phyloP scores from a whole-genome alignment of 2,329 filamentous ascomycete genomes.

The Metarhizium album region DNA sequence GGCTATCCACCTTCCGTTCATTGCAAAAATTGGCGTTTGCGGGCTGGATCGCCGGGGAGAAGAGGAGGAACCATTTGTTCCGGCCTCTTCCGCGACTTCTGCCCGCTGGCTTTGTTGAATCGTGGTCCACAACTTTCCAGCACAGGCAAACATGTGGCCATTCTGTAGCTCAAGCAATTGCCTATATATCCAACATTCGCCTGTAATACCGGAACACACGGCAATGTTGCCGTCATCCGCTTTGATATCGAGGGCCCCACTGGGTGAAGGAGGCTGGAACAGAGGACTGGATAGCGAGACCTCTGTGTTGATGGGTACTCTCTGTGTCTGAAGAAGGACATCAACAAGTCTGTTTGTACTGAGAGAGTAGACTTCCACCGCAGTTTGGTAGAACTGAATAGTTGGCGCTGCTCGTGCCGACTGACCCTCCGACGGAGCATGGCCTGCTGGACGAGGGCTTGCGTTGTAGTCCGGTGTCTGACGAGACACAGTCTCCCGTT shows the following conservation, averaged over 20 bases:
- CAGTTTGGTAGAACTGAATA: conserved; percentile 66
- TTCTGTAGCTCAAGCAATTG: conserved; percentile 35
- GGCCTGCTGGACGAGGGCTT: conserved; percentile 30
- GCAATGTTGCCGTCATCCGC: conserved; percentile 62
- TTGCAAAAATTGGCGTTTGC: conserved; percentile 55
- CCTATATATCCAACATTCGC: conserved; percentile 73
- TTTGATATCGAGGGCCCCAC: conserved; percentile 62
- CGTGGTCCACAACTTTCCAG: conserved; percentile 88
- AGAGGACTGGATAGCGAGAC: conserved; percentile 49
- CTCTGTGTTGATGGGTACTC: conserved; percentile 44
- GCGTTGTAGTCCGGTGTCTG: conserved; percentile 30
- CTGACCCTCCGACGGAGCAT: conserved; percentile 25
- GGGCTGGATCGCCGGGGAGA: conserved; percentile 28
- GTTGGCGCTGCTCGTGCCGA: conserved; percentile 23
- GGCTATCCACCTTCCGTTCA: conserved; percentile 66
- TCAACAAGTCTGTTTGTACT: conserved; percentile 61
- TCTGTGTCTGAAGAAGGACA: conserved; percentile 61
- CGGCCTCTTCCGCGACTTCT: conserved; percentile 35
- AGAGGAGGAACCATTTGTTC: conserved; percentile 25
- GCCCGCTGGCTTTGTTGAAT: conserved; percentile 52
- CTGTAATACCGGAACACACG: conserved; percentile 70
- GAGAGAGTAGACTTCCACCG: conserved; percentile 81
- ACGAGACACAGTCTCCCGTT: conserved; percentile 25
- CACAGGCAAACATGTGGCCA: conserved; percentile 45
- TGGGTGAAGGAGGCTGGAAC: conserved; percentile 58